Conservation (phyloP, 1,139 yeast genomes). For the Hansenula sp. region DNA sequence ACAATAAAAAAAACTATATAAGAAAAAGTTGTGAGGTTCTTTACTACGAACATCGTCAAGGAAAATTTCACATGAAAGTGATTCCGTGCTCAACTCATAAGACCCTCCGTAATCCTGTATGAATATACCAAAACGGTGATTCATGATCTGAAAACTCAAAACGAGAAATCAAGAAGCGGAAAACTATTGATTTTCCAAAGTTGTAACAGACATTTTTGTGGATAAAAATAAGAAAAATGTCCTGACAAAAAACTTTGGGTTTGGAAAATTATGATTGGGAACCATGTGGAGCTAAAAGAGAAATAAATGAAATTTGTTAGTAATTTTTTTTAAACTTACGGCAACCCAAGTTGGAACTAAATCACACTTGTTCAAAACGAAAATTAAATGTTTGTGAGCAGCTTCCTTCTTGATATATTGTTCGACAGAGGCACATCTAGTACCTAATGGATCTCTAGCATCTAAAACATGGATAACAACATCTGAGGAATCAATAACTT, state of each 20-base stretch:
- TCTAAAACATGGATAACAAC: conserved; percentile 94
- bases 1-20: conserved; percentile 4
- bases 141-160: conserved; percentile 20
- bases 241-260: conserved; percentile 63
- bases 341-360: conserved; percentile 99
- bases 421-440: conserved; percentile 91
- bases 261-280: conserved; percentile 3
- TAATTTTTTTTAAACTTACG: conserved; percentile 57
- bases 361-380: conserved; percentile 95
- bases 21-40: conserved; percentile 52
- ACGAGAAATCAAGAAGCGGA: conserved; percentile 49
- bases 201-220: conserved; percentile 82
- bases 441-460: conserved; percentile 96
- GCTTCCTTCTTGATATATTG: conserved; percentile 91
- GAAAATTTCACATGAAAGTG: conserved; percentile 23
- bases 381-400: conserved; percentile 93
- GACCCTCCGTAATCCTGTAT: conserved; percentile 31
- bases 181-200: conserved; percentile 80
- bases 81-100: conserved; percentile 63
- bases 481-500: conserved; percentile 95
- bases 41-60: conserved; percentile 59
- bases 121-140: conserved; percentile 20
- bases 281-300: not conserved
- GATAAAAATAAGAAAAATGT: conserved; percentile 32
- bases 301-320: too few relatives aligned